Percentiles rank a stretch among this genome's conserved stretches.
Evolutionary conservation across 2,329 filamentous ascomycete species (phyloP).

Genomic region (Cladosporium sp.): DNA sequence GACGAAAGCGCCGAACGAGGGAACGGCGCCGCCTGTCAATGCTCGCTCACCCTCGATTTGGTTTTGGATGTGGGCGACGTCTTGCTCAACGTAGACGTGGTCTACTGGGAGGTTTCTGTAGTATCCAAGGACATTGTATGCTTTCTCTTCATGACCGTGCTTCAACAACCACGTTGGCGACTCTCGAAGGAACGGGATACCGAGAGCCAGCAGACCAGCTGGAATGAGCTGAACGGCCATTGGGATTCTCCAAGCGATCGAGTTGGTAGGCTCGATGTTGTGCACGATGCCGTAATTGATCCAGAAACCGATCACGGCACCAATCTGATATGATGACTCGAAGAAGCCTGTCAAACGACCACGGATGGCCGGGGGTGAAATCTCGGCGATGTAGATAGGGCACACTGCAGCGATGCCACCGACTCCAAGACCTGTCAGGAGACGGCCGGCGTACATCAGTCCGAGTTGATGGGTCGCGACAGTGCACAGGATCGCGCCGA

Average conservation of each 20-base stretch:
- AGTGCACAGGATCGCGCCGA: constrained; percentile 44
- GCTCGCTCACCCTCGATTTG: constrained; percentile 31
- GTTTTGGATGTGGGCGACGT: constrained; percentile 30
- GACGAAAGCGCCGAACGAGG: constrained; percentile 28
- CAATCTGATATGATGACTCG: constrained; percentile 31
- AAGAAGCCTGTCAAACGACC: constrained; percentile 33
- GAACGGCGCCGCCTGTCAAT: constrained; percentile 25
- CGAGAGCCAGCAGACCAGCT: constrained; percentile 27
- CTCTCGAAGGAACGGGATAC: constrained; percentile 29
- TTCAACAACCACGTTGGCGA: constrained; percentile 30
- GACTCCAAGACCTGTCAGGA: constrained; percentile 32
- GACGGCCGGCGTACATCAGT: constrained; percentile 41
- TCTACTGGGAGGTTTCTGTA: constrained; percentile 19
- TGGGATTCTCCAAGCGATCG: constrained; percentile 26
- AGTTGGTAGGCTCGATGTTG: constrained; percentile 22
- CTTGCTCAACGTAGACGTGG: constrained; percentile 26
- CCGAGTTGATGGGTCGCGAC: constrained; percentile 40
- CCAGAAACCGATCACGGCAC: constrained; percentile 35
- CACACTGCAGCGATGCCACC: constrained; percentile 31
- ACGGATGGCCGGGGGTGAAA: constrained; percentile 32
- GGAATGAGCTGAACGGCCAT: constrained; percentile 33
- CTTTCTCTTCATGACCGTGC: constrained; percentile 20
- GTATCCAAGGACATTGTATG: constrained; percentile 19
- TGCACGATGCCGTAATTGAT: constrained; percentile 33
- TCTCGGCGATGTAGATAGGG: constrained; percentile 34